These are phyloP conservation scores for Penicillium mononematosum DNA, from an alignment of 495 filamentous ascomycete genomes.

Conservation along the genomic window DNA sequence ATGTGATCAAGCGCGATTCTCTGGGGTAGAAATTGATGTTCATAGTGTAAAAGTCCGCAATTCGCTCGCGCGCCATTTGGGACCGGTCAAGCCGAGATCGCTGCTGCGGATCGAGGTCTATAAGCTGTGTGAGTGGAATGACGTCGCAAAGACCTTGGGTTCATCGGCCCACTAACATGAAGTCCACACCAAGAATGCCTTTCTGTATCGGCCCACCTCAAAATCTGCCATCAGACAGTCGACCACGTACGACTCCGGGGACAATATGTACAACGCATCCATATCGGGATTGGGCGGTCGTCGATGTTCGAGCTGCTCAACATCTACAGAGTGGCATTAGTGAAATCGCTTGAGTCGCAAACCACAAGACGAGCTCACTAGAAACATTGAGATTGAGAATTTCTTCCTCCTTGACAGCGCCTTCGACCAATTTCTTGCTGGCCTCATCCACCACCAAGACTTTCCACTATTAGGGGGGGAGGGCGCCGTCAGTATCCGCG, in stretches of 20 bases:
- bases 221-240: constrained; percentile 93
- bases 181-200: constrained; percentile 80
- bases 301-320: constrained; percentile 85
- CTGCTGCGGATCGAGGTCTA: constrained; percentile 55
- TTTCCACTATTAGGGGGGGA: constrained; percentile 72
- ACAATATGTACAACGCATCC: constrained; percentile 91
- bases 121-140: constrained; percentile 18
- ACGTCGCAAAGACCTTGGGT: constrained; percentile 7
- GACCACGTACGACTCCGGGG: constrained; percentile 79
- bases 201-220: constrained; percentile 73
- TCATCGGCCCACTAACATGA: constrained; percentile 52
- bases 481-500: constrained; percentile 29
- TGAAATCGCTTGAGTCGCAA: constrained; percentile 18
- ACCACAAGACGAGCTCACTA: constrained; percentile 55
- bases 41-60: constrained; percentile 69
- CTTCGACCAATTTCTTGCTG: constrained; percentile 78
- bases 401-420: constrained; percentile 87
- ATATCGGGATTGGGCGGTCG: constrained; percentile 77
- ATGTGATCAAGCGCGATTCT: constrained; percentile 88
- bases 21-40: constrained; percentile 85
- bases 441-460: constrained; percentile 82
- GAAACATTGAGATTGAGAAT: constrained; percentile 94
- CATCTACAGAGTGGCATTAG: constrained; percentile 57
- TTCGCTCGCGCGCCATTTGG: constrained; percentile 63
- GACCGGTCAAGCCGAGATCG: constrained; percentile 58